Conservation (phyloP, 2,329 filamentous ascomycete species). For the Aspergillus jensenii region DNA sequence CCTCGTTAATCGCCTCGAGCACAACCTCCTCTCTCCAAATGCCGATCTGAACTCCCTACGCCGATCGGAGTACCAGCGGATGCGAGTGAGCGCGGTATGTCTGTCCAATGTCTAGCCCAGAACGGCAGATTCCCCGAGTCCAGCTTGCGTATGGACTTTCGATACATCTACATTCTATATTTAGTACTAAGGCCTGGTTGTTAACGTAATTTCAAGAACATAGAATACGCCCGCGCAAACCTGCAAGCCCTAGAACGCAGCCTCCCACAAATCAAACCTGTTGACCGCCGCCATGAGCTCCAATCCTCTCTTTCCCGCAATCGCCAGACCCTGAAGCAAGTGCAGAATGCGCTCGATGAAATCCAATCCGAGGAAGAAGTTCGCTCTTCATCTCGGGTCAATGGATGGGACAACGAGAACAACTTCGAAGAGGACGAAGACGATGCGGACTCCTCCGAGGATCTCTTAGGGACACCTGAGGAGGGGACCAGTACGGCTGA, state of each 20-base stretch:
- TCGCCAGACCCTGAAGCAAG: conserved; percentile 32
- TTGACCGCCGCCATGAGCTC: conserved; percentile 38
- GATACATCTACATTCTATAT: background rate
- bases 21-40: conserved; percentile 42
- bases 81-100: conserved; percentile 42
- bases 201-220: conserved; percentile 32
- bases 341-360: conserved; percentile 35
- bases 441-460: conserved; percentile 19
- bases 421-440: conserved; percentile 17
- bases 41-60: conserved; percentile 38
- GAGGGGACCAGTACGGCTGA: conserved; percentile 14
- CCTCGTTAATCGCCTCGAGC: conserved; percentile 43
- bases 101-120: conserved; percentile 22
- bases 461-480: conserved; percentile 24
- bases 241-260: conserved; percentile 43
- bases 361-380: conserved; percentile 27
- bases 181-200: background rate
- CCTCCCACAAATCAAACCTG: conserved; percentile 40
- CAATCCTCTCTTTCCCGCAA: conserved; percentile 42
- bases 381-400: background rate
- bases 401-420: conserved; percentile 13
- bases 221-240: conserved; percentile 46
- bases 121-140: background rate
- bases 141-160: background rate
- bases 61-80: conserved; percentile 43